Percentiles rank a stretch among this genome's conserved stretches.
These are phyloP conservation scores for Agroathelia rolfsii DNA, from an alignment of 1,284 basidiomycete genomes.

Conservation along the genomic window DNA sequence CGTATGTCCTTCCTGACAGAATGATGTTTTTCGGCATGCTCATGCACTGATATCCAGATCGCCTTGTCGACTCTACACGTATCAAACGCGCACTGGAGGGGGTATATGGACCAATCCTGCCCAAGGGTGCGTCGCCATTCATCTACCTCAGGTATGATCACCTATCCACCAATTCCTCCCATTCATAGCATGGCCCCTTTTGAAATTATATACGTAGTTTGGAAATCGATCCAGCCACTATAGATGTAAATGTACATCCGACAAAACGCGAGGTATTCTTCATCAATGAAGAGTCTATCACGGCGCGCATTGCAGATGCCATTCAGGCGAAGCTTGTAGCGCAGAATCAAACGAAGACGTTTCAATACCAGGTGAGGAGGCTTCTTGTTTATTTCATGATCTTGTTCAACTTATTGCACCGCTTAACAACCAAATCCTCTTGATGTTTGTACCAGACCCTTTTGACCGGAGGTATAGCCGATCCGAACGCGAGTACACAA, in stretches of 20 bases:
- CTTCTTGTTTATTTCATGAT: too few relatives aligned
- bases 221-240: slow-evolving; percentile 74
- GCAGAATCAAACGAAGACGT: slow-evolving; percentile 63
- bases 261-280: slow-evolving; percentile 98
- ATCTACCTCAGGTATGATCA: slow-evolving; percentile 78
- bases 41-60: too few relatives aligned
- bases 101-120: slow-evolving; percentile 79
- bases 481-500: slow-evolving; percentile 24
- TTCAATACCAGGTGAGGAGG: slow-evolving; percentile 67
- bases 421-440: background rate
- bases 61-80: slow-evolving; percentile 83
- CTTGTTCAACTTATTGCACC: too few relatives aligned
- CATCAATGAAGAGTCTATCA: slow-evolving; percentile 85
- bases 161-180: background rate
- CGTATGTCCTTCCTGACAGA: slow-evolving; percentile 43
- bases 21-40: background rate
- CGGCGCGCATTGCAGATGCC: slow-evolving; percentile 68
- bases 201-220: too few relatives aligned
- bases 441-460: slow-evolving; percentile 37
- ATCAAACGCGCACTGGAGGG: slow-evolving; percentile 86
- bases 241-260: slow-evolving; percentile 98
- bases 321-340: slow-evolving; percentile 61
- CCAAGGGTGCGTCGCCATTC: slow-evolving; percentile 88
- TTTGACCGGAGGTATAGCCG: slow-evolving; percentile 41
- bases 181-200: slow-evolving; percentile 6